Evolutionary conservation across 2,329 filamentous ascomycete genomes (phyloP), one percentile per base, ranked within the genome.

Genomic region (Aspergillus fijiensis): DNA sequence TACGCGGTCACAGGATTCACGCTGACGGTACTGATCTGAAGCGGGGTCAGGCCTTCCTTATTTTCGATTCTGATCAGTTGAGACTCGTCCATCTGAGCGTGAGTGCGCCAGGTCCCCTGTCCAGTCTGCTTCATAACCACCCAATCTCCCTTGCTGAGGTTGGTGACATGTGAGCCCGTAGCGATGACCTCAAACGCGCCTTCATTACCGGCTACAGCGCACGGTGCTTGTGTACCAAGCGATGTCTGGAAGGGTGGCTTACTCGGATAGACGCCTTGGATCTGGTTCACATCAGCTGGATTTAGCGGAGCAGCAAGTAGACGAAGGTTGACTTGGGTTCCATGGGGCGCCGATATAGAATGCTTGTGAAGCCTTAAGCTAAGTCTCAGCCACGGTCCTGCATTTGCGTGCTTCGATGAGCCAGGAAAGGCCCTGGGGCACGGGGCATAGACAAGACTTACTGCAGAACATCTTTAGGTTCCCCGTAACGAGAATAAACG

Each of bases 1-100:
- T 96, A 98, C 2, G 95, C 95, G 1, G 92, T 96, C 75, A 91
- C 93, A 1, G 95, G 95, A 76, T 99, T 99, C 48, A 99, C 90
- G 64, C 86, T 89, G 39, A 96, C 90, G 0, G 92, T 98, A 4
- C 91, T 94, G 11, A 89, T 92, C 72, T 97, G 93, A 4, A 90
- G 78, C 0, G 91, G 83, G 0, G 82, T 89, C 60, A 99, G 77
- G 0, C 89, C 89, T 0, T 87, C 81, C 66, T 84, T 87, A 60
- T 93, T 82, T 55, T 86, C 85, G 51, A 96, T 84, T 67, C 84
- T 87, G 57, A 95, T 80, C 5, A 96, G 76, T 54, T 86, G 77
- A 4, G 80, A 81, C 55, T 83, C 80, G 12, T 82, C 79, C 2
- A 87, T 86, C 50, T 92, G 84, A 19, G 90, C 90, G 73, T 99